Conservation (phyloP, 306 rosid species). For the Ziziphus jujuba region DNA sequence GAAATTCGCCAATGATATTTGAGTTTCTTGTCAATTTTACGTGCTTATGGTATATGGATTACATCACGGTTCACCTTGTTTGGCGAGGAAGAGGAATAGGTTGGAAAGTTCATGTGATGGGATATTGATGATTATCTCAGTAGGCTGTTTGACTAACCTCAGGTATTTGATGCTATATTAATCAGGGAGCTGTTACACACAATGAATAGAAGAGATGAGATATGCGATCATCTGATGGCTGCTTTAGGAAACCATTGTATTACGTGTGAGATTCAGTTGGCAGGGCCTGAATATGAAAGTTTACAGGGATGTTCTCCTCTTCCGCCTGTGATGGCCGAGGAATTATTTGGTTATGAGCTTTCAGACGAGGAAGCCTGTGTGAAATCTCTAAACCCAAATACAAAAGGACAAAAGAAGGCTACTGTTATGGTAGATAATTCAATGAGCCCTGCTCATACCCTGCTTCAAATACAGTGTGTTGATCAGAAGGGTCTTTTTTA, state of each 20-base stretch:
- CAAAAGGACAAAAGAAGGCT: conserved; percentile 47
- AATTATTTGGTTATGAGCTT: conserved; percentile 57
- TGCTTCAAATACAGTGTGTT: conserved; percentile 76
- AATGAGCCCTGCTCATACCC: conserved; percentile 71
- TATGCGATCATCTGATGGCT: conserved; percentile 59
- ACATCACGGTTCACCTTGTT: neutral
- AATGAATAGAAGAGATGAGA: conserved; percentile 56
- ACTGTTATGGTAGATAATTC: conserved; percentile 59
- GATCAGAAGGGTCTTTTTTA: conserved; percentile 78
- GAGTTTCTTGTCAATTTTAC: no score
- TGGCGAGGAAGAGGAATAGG: neutral
- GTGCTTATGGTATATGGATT: no score
- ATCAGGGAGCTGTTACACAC: conserved; percentile 72
- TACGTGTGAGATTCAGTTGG: conserved; percentile 79
- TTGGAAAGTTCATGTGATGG: neutral
- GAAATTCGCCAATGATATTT: no score
- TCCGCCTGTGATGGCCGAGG: conserved; percentile 68
- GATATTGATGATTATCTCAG: neutral
- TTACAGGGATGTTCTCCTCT: conserved; percentile 68
- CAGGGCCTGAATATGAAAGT: conserved; percentile 82
- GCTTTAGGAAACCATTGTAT: conserved; percentile 65
- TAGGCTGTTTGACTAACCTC: conserved; percentile 6
- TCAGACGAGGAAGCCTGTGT: conserved; percentile 39
- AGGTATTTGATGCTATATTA: conserved; percentile 14
- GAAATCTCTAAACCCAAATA: conserved; percentile 46